Conservation (phyloP, 2,329 filamentous ascomycete species). For the Penicillium palitans region DNA sequence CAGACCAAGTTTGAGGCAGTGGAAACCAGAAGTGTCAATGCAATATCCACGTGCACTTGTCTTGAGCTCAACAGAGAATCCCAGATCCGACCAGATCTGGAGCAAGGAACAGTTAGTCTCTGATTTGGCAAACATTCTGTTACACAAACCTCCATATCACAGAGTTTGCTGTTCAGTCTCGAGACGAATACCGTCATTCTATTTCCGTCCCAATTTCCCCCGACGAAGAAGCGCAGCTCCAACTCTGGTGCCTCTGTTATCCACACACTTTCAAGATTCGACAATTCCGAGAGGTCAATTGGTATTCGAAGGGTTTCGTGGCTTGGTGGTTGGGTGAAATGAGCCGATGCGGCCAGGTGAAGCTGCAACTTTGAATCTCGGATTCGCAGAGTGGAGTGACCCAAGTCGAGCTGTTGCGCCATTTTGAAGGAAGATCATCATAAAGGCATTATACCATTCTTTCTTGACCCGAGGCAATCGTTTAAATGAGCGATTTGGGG, state of each 20-base stretch:
- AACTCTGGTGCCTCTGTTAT: slow-evolving; percentile 31
- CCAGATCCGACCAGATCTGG: slow-evolving; percentile 37
- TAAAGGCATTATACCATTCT: not conserved
- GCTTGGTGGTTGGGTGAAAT: not conserved
- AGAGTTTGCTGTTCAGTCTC: slow-evolving; percentile 25
- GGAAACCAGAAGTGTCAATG: slow-evolving; percentile 2
- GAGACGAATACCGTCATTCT: slow-evolving; percentile 13
- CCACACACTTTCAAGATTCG: slow-evolving; percentile 26
- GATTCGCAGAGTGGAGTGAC: not conserved
- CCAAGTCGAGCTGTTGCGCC: slow-evolving; percentile 16
- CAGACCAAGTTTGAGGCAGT: slow-evolving; percentile 26
- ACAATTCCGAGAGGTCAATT: not conserved
- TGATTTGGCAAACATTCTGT: not conserved
- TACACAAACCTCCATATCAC: slow-evolving; percentile 26
- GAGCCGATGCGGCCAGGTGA: not conserved
- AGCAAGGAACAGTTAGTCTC: not conserved
- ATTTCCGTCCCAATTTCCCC: slow-evolving; percentile 6
- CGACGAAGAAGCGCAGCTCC: slow-evolving; percentile 29
- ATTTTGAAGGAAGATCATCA: slow-evolving; percentile 18
- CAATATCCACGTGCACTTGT: slow-evolving; percentile 8
- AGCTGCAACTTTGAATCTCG: slow-evolving; percentile 9
- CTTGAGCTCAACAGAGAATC: slow-evolving; percentile 27
- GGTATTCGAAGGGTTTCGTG: not conserved
- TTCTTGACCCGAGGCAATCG: not conserved
- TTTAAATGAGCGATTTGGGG: not conserved